Percentiles rank a stretch among this genome's conserved stretches.
Evolutionary conservation across 2,329 filamentous ascomycete species (phyloP).

Genomic region (Pseudocercospora macadamiae): DNA sequence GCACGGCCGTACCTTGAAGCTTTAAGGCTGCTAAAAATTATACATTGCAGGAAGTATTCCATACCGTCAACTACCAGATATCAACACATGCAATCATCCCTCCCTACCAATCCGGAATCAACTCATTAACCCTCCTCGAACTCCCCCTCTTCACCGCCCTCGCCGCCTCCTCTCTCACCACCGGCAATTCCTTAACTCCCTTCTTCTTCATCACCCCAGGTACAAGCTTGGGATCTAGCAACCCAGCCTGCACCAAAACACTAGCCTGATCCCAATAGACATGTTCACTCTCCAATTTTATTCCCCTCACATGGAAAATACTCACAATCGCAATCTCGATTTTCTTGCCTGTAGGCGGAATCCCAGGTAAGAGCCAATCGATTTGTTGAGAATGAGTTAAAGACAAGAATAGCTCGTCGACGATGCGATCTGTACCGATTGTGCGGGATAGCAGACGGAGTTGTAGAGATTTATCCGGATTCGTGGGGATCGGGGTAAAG

Average conservation of each 20-base stretch:
- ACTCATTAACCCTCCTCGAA: slow-evolving; percentile 48
- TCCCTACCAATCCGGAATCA: slow-evolving; percentile 53
- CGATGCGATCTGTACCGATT: slow-evolving; percentile 60
- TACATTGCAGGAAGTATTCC: no score
- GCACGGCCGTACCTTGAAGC: no score
- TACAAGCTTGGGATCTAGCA: slow-evolving; percentile 60
- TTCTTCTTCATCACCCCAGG: slow-evolving; percentile 49
- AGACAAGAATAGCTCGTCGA: slow-evolving; percentile 61
- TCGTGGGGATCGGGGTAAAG: slow-evolving; percentile 57
- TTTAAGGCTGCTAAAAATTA: no score
- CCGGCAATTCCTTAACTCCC: slow-evolving; percentile 51
- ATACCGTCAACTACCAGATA: no score
- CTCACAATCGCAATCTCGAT: slow-evolving; percentile 60
- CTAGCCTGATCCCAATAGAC: slow-evolving; percentile 67
- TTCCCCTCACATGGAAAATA: slow-evolving; percentile 58
- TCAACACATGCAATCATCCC: not conserved
- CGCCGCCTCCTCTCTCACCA: slow-evolving; percentile 51
- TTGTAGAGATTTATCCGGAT: slow-evolving; percentile 45
- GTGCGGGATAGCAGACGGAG: slow-evolving; percentile 62
- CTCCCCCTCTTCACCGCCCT: slow-evolving; percentile 51
- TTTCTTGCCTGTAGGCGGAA: slow-evolving; percentile 58
- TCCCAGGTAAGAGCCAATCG: slow-evolving; percentile 62
- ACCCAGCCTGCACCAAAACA: slow-evolving; percentile 61
- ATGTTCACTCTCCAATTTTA: slow-evolving; percentile 59
- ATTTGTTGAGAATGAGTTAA: slow-evolving; percentile 61